A percentile compares a stretch with the other conserved stretches of the same genome.
phyloP scores from a whole-genome alignment of 805 yeast genomes.

The Kazachstania martiniae region DNA sequence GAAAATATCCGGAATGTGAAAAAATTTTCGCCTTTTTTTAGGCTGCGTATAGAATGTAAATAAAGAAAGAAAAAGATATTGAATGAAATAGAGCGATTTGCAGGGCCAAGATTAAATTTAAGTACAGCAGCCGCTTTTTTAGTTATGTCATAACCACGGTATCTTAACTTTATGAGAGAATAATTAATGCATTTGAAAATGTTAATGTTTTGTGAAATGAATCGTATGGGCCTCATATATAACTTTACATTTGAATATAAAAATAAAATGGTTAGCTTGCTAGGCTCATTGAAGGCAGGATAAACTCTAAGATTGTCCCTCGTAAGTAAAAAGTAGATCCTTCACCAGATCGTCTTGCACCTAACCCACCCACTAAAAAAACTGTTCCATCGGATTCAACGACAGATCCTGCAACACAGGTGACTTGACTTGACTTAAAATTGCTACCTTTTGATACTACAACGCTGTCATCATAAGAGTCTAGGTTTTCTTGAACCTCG shows the following conservation, averaged over 20 bases:
- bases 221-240: background rate
- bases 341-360: conserved; percentile 7
- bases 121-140: too few species aligned
- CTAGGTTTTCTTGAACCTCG: background rate
- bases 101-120: too few species aligned
- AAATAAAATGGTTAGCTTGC: conserved; percentile 7
- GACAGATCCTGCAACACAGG: conserved; percentile 10
- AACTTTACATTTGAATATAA: background rate
- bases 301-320: conserved; percentile 21
- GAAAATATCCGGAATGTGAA: too few species aligned
- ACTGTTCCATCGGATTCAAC: conserved; percentile 15
- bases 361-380: conserved; percentile 20
- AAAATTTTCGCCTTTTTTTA: too few species aligned
- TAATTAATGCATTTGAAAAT: too few species aligned
- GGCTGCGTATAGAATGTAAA: too few species aligned
- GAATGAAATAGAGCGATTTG: too few species aligned
- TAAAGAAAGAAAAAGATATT: too few species aligned
- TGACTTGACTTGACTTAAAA: conserved; percentile 1
- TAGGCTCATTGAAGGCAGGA: conserved; percentile 20
- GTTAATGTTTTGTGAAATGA: too few species aligned
- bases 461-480: conserved; percentile 1
- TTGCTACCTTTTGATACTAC: background rate
- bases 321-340: conserved; percentile 16
- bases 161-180: too few species aligned
- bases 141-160: too few species aligned